Conservation (phyloP, 1,284 basidiomycete species). For the Sporisorium exsertum region DNA sequence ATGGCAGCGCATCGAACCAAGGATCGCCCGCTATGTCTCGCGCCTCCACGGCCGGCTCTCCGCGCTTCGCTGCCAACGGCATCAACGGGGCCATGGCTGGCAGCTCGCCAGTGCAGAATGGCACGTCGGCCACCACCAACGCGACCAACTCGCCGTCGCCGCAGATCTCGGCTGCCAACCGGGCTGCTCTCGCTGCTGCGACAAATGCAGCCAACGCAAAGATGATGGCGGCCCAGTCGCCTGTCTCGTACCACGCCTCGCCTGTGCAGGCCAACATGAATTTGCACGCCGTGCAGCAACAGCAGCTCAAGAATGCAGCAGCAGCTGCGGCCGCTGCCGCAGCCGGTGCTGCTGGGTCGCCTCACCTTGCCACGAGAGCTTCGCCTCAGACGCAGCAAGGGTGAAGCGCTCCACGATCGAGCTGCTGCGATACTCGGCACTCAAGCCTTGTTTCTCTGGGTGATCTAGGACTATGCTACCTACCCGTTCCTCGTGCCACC, state of each 20-base stretch:
- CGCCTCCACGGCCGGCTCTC: constrained; percentile 48
- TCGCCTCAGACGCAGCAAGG: constrained; percentile 49
- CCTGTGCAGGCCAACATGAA: constrained; percentile 44
- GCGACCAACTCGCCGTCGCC: constrained; percentile 50
- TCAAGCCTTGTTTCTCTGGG: not conserved
- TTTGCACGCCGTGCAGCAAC: constrained; percentile 41
- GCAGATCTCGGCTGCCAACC: constrained; percentile 49
- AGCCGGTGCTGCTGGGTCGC: constrained; percentile 28
- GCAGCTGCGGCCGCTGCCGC: constrained; percentile 41
- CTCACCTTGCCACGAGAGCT: constrained; percentile 34
- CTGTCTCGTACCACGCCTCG: constrained; percentile 43
- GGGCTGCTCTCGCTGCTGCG: constrained; percentile 46
- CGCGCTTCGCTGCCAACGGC: constrained; percentile 44
- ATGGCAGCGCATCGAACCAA: constrained; percentile 40
- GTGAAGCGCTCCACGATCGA: constrained; percentile 3
- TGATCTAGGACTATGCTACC: not conserved
- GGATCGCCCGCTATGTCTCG: constrained; percentile 52
- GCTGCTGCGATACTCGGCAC: not conserved
- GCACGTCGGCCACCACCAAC: constrained; percentile 35
- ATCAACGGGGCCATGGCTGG: constrained; percentile 34
- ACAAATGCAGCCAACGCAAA: constrained; percentile 44
- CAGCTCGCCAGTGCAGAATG: constrained; percentile 42
- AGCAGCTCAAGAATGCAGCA: constrained; percentile 45
- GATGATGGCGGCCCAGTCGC: constrained; percentile 43
- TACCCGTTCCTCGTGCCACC: not conserved